Conservation (phyloP, 441 rosid genomes). For the Populus hybrid region DNA sequence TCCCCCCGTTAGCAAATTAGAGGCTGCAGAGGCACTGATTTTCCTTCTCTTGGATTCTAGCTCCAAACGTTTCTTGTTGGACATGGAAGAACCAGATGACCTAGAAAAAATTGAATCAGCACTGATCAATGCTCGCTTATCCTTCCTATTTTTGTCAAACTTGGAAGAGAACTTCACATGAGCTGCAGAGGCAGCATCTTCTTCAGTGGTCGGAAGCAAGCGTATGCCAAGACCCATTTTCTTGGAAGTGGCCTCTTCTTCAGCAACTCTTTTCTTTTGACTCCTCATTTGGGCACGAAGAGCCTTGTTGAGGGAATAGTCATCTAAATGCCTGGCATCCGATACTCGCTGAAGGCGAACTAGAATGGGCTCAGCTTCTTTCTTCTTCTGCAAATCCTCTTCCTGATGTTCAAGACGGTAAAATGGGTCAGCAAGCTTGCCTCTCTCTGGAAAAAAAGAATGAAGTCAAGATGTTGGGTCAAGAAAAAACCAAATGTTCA, state of each 20-base stretch:
- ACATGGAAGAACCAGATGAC: conserved; percentile 36
- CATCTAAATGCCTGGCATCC: conserved; percentile 78
- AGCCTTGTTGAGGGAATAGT: conserved; percentile 72
- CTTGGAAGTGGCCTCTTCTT: conserved; percentile 71
- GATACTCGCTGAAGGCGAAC: conserved; percentile 79
- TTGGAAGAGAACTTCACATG: conserved; percentile 55
- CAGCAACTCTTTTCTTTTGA: conserved; percentile 76
- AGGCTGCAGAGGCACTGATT: conserved; percentile 59
- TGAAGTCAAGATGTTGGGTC: conserved; percentile 1
- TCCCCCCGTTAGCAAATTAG: conserved; percentile 56
- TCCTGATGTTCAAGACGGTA: conserved; percentile 91
- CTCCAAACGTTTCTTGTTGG: conserved; percentile 51
- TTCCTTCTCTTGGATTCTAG: conserved; percentile 81
- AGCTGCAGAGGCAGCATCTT: conserved; percentile 60
- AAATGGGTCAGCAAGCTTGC: conserved; percentile 91
- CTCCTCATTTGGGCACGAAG: conserved; percentile 73
- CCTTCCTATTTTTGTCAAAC: conserved; percentile 68
- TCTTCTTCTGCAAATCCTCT: conserved; percentile 89
- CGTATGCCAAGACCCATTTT: conserved; percentile 76
- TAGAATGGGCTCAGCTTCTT: conserved; percentile 84
- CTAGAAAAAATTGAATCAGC: conserved; percentile 63
- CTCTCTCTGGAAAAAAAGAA: conserved; percentile 52
- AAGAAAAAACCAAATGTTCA: neutral
- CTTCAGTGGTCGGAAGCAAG: conserved; percentile 58
- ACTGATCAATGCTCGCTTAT: conserved; percentile 67